Conservation (phyloP, 352 stramenopile species). For the Phytophthora sansomeana region DNA sequence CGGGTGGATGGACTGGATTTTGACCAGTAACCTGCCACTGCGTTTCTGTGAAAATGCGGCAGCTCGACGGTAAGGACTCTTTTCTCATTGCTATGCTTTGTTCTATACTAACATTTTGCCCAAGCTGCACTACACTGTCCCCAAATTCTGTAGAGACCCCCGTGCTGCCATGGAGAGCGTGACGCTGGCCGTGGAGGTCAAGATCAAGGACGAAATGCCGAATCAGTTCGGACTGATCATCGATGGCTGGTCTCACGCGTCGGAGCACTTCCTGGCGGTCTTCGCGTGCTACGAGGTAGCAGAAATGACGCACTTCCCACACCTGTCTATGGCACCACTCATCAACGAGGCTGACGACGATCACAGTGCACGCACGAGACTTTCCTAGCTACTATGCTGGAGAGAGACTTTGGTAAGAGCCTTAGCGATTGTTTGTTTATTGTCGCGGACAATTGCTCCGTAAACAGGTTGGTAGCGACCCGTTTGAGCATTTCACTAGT, state of each 20-base stretch:
- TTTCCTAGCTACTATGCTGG: conserved; percentile 9
- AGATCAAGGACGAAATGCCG: conserved; percentile 5
- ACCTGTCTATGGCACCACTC: conserved; percentile 19
- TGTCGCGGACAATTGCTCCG: conserved; percentile 19
- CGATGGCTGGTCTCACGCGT: conserved; percentile 3
- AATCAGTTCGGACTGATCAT: conserved; percentile 10
- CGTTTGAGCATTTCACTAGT: conserved; percentile 16
- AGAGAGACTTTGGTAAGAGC: conserved; percentile 5
- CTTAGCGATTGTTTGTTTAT: conserved; percentile 10
- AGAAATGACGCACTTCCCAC: not conserved
- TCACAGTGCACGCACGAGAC: conserved; percentile 12
- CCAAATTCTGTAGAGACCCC: not conserved
- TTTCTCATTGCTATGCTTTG: not conserved
- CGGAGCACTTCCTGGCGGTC: conserved; percentile 9
- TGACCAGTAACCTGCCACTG: conserved; percentile 6
- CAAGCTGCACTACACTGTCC: conserved; percentile 2
- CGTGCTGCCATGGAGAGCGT: not conserved
- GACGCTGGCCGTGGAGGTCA: not conserved
- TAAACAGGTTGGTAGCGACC: conserved; percentile 10
- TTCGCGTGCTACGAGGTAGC: conserved; percentile 6
- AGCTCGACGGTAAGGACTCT: not conserved
- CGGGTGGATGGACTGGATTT: conserved; percentile 7
- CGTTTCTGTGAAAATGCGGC: conserved; percentile 1
- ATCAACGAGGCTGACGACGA: conserved; percentile 12
- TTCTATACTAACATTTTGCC: not conserved